Evolutionary conservation across 2,329 filamentous ascomycete genomes (phyloP).

Genomic region (Botrytis galanthina): DNA sequence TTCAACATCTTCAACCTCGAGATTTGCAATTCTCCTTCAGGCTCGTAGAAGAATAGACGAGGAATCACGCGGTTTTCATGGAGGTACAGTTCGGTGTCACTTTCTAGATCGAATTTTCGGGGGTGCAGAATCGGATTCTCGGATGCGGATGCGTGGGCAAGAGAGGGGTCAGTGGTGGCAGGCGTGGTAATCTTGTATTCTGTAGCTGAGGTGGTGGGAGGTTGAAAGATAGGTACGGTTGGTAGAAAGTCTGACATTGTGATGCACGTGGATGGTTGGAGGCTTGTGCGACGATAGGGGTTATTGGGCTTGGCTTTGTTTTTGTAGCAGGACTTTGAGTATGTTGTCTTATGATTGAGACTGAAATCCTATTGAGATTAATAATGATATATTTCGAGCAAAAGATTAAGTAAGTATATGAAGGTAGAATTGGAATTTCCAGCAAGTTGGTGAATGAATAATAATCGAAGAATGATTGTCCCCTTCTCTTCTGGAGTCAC

Average conservation of each 20-base stretch:
- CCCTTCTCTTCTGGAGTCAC: not conserved
- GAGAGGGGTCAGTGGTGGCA: not conserved
- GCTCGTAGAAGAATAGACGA: constrained; percentile 12
- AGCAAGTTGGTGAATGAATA: not conserved
- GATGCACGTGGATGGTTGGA: not conserved
- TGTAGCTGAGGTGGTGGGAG: not conserved
- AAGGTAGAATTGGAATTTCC: not conserved
- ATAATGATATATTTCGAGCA: not conserved
- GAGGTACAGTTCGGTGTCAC: constrained; percentile 14
- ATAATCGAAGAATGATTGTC: not conserved
- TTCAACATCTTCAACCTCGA: constrained; percentile 10
- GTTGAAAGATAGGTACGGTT: not conserved
- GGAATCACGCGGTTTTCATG: constrained; percentile 13
- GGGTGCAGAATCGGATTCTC: constrained; percentile 4
- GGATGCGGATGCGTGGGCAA: not conserved
- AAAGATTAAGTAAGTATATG: not conserved
- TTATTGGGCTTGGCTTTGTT: not conserved
- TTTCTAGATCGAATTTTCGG: constrained; percentile 16
- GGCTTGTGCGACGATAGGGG: not conserved
- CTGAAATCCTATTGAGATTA: not conserved
- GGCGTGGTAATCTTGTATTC: not conserved
- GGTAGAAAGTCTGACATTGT: constrained; percentile 4
- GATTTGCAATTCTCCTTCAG: not conserved
- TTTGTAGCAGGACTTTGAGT: not conserved
- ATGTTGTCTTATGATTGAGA: not conserved